A percentile compares a stretch with the other conserved stretches of the same genome.
Conservation (phyloP, 257 asterid species). For the Euphrasia confusa region DNA sequence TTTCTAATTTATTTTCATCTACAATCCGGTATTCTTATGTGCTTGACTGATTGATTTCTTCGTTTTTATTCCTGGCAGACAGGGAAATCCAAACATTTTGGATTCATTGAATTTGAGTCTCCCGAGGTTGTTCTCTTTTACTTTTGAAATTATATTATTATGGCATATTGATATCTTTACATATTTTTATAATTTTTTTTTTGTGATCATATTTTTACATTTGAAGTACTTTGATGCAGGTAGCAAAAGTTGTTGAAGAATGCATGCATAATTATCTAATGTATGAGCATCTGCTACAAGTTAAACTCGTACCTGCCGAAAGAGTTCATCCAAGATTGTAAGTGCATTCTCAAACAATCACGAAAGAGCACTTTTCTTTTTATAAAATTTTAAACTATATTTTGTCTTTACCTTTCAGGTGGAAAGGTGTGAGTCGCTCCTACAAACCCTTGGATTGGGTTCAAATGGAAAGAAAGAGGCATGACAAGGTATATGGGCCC, state of each 20-base stretch:
- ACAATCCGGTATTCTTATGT: not conserved
- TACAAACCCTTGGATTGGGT: slow-evolving; percentile 71
- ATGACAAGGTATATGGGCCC: slow-evolving; percentile 56
- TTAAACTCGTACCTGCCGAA: slow-evolving; percentile 62
- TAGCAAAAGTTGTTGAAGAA: slow-evolving; percentile 81
- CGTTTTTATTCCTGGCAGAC: slow-evolving; percentile 47
- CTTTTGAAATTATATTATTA: slow-evolving; percentile 9
- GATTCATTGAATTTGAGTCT: slow-evolving; percentile 83
- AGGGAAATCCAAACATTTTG: slow-evolving; percentile 90
- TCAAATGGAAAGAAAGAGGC: slow-evolving; percentile 63
- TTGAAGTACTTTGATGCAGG: slow-evolving; percentile 41
- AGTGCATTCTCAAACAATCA: slow-evolving; percentile 30
- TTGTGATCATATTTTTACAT: slow-evolving; percentile 2
- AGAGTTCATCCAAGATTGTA: slow-evolving; percentile 73
- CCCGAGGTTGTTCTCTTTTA: slow-evolving; percentile 58
- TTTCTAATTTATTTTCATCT: not conserved
- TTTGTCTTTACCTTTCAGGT: slow-evolving; percentile 35
- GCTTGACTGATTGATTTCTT: not conserved
- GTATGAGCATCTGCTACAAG: slow-evolving; percentile 85
- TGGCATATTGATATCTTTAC: not conserved
- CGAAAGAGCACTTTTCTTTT: not conserved
- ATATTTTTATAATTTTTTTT: not conserved
- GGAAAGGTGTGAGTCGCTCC: slow-evolving; percentile 66
- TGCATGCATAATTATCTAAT: slow-evolving; percentile 87
- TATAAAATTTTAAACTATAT: not conserved